These are phyloP conservation scores for Vigna angularis DNA, from an alignment of 306 rosid species.

Conservation along the genomic window DNA sequence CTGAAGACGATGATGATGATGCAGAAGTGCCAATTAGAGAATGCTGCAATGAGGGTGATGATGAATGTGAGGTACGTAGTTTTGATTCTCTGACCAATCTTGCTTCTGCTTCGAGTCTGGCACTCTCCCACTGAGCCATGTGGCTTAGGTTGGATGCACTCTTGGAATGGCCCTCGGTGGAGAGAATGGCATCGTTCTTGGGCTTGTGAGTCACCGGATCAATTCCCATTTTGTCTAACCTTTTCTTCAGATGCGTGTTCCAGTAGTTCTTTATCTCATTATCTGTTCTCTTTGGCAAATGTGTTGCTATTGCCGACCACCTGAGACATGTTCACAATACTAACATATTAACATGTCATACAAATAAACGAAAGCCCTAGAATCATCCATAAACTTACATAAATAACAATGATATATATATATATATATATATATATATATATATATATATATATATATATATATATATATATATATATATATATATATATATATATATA, in stretches of 20 bases:
- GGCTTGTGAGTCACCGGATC: conserved; percentile 95
- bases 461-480: no score
- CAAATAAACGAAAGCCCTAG: conserved; percentile 11
- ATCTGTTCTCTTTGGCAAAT: conserved; percentile 88
- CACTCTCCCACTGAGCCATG: conserved; percentile 99
- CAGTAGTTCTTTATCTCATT: conserved; percentile 91
- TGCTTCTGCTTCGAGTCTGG: conserved; percentile 96
- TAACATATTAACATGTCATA: not conserved
- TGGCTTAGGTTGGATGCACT: conserved; percentile 82
- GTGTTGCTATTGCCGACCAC: conserved; percentile 99
- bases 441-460: no score
- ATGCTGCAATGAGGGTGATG: conserved; percentile 31
- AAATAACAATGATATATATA: no score
- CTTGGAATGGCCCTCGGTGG: conserved; percentile 66
- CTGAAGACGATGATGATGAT: conserved; percentile 42
- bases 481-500: no score
- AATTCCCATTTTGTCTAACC: conserved; percentile 86
- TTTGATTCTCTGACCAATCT: conserved; percentile 86
- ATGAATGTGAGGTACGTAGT: conserved; percentile 52
- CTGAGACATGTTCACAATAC: conserved; percentile 45
- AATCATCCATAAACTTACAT: not conserved
- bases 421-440: no score
- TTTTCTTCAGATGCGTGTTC: conserved; percentile 93
- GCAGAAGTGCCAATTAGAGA: conserved; percentile 45
- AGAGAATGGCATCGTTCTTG: conserved; percentile 66